phyloP scores from a whole-genome alignment of 257 asterid genomes.

The Petunia axillaris region DNA sequence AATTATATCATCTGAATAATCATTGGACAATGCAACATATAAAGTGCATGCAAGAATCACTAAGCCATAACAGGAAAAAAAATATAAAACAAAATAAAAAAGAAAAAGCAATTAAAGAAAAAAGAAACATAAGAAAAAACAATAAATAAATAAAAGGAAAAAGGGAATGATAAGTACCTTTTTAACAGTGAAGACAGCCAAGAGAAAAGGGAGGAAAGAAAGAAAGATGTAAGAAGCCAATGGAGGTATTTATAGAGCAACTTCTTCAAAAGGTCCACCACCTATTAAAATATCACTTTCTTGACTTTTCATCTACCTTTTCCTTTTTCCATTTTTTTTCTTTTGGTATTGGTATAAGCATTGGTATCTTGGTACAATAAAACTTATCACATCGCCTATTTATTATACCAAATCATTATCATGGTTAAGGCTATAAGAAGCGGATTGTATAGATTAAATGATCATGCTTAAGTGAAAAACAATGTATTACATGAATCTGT shows the following conservation, averaged over 20 bases:
- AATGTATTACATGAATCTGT: no score
- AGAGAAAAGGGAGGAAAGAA: conserved; percentile 43
- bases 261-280: not conserved
- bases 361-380: no score
- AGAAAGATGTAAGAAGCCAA: not conserved
- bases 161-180: conserved; percentile 38
- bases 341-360: no score
- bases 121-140: not conserved
- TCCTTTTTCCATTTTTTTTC: no score
- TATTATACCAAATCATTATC: no score
- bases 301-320: not conserved
- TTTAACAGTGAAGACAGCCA: conserved; percentile 18
- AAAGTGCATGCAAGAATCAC: conserved; percentile 19
- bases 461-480: no score
- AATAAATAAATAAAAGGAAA: not conserved
- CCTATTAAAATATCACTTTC: not conserved
- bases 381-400: no score
- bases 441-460: no score
- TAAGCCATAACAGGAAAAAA: not conserved
- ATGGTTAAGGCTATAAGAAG: no score
- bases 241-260: conserved; percentile 39
- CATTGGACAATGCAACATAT: conserved; percentile 18
- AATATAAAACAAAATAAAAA: not conserved
- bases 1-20: not conserved
- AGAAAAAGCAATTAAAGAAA: not conserved